Conservation (phyloP, 2,329 filamentous ascomycete genomes). For the Aspergillus sp. region DNA sequence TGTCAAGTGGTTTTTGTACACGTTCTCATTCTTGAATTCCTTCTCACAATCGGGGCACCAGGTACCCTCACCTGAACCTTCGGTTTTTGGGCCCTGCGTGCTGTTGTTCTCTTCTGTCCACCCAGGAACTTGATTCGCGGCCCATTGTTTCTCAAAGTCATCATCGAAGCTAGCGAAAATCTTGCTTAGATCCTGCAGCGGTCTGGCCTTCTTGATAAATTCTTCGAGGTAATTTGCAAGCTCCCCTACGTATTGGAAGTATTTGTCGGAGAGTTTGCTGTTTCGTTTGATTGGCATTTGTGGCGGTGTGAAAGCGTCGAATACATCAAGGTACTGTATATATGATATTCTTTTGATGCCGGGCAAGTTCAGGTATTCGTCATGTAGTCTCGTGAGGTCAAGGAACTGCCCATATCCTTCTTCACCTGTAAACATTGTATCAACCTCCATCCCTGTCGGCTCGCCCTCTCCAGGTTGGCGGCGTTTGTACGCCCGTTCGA, state of each 20-base stretch:
- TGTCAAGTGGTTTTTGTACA: slow-evolving; percentile 83
- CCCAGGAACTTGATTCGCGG: slow-evolving; percentile 72
- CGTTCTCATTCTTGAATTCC: slow-evolving; percentile 92
- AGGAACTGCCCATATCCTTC: slow-evolving; percentile 92
- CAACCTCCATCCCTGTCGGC: slow-evolving; percentile 67
- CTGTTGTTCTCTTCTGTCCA: slow-evolving; percentile 65
- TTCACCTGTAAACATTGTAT: slow-evolving; percentile 92
- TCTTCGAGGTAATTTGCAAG: slow-evolving; percentile 81
- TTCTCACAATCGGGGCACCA: slow-evolving; percentile 94
- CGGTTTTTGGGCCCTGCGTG: slow-evolving; percentile 46
- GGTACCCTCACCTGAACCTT: slow-evolving; percentile 65
- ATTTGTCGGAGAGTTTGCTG: slow-evolving; percentile 88
- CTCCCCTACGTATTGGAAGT: slow-evolving; percentile 83
- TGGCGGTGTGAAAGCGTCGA: slow-evolving; percentile 80
- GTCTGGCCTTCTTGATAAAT: slow-evolving; percentile 81
- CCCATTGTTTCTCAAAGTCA: slow-evolving; percentile 84
- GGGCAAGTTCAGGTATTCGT: slow-evolving; percentile 85
- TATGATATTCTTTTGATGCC: slow-evolving; percentile 83
- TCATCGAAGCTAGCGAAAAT: slow-evolving; percentile 73
- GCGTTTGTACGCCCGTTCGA: slow-evolving; percentile 86
- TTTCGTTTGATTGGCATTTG: slow-evolving; percentile 71
- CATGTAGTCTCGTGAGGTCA: slow-evolving; percentile 80
- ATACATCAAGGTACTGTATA: slow-evolving; percentile 86
- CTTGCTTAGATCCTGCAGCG: slow-evolving; percentile 81
- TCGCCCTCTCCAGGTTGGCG: slow-evolving; percentile 65